Evolutionary conservation across 2,329 filamentous ascomycete species (phyloP), one percentile per base, ranked within the genome.

Genomic region (Alternaria tenuissima): DNA sequence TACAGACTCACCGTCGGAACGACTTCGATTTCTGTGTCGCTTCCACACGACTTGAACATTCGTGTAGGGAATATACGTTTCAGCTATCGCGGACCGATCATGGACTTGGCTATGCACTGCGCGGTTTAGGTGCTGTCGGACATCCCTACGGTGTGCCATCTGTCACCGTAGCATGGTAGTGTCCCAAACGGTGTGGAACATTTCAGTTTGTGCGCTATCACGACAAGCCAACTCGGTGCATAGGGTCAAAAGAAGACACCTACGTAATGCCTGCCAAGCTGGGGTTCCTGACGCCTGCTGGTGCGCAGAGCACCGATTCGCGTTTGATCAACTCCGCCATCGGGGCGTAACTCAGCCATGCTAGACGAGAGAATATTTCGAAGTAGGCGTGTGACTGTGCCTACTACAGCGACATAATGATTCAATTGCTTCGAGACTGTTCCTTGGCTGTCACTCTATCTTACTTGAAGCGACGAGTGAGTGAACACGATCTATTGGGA

Each of bases 1-100:
- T 61, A 51, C 55, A 66, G 52, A 53, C 65, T 70, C 69, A 72
- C 71, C 69, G 69, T 63, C 62, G 62, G 47, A 63, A 53, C 22
- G 58, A 46, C 39, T 28, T 53, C 47, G 26, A 62, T 44, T 55
- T 52, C 38, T 41, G 52, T 53, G 49, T 58, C 64, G 59, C 44
- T 46, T 49, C n/a, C 32, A 20, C 51, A 30, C 34, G 43, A 36
- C 55, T 46, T 54, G 20, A 28, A 24, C 47, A 52, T 47, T n/a
- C 26, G 43, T 22, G 38, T 26, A 36, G 28, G 34, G 16, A 34
- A 20, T 58, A 51, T 54, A 39, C 36, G 14, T 24, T 32, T 53
- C 52, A 28, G 53, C 20, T 38, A 52, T 26, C 52, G 20, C 39
- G 38, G 41, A 47, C 51, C 38, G 57, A 57, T 61, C 55, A 52